A percentile compares a stretch with the other conserved stretches of the same genome.
phyloP scores from a whole-genome alignment of 202 grass and related monocot species.

The Eragrostis tef region DNA sequence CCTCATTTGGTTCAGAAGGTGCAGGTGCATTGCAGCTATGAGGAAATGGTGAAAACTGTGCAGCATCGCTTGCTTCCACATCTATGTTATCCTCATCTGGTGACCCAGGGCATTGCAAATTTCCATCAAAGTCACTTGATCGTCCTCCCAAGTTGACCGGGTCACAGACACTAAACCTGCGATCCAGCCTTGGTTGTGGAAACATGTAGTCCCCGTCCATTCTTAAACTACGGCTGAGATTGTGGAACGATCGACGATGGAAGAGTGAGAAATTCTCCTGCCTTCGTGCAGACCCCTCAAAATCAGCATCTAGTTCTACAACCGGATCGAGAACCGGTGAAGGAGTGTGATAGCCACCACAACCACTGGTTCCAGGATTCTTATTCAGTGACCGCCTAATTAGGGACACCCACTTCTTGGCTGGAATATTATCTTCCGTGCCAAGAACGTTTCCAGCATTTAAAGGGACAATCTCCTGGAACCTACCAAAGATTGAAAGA shows the following conservation, averaged over 20 bases:
- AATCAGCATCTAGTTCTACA: slow-evolving; percentile 80
- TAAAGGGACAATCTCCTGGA: slow-evolving; percentile 94
- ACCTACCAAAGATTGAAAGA: slow-evolving; percentile 50
- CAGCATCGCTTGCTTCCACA: slow-evolving; percentile 44
- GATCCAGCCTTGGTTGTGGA: slow-evolving; percentile 66
- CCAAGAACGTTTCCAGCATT: slow-evolving; percentile 94
- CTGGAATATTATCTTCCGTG: slow-evolving; percentile 80
- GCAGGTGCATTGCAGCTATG: slow-evolving; percentile 44
- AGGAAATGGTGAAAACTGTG: slow-evolving; percentile 56
- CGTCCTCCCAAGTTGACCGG: slow-evolving; percentile 64
- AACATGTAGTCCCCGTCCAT: slow-evolving; percentile 61
- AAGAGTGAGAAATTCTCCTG: slow-evolving; percentile 66
- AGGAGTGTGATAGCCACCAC: slow-evolving; percentile 54
- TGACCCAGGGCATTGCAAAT: slow-evolving; percentile 58
- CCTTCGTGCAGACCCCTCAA: slow-evolving; percentile 66
- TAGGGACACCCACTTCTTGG: slow-evolving; percentile 85
- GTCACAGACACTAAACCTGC: slow-evolving; percentile 77
- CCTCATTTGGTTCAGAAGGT: slow-evolving; percentile 58
- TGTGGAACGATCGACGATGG: slow-evolving; percentile 80
- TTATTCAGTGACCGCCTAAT: slow-evolving; percentile 76
- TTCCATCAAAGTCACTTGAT: slow-evolving; percentile 69
- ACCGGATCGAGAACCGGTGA: slow-evolving; percentile 71
- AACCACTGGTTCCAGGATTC: slow-evolving; percentile 55
- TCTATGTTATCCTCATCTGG: slow-evolving; percentile 65
- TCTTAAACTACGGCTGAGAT: slow-evolving; percentile 80